These are phyloP conservation scores for Hortiboletus flavorubellus DNA, from an alignment of 768 basidiomycete genomes.

Conservation along the genomic window DNA sequence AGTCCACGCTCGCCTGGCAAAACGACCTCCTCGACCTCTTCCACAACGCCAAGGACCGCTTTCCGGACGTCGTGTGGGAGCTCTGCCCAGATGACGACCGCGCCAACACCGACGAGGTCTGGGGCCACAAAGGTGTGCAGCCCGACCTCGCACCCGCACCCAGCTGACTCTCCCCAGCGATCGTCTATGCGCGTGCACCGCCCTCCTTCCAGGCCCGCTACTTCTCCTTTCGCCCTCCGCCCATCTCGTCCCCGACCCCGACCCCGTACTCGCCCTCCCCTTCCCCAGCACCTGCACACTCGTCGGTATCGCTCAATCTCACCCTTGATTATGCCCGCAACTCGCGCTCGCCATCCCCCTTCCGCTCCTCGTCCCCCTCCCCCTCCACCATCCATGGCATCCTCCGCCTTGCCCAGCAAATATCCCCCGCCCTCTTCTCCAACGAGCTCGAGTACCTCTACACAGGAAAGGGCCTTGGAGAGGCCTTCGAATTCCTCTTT, in stretches of 20 bases:
- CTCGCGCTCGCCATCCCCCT: constrained; percentile 47
- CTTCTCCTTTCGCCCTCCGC: constrained; percentile 71
- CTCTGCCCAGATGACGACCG: constrained; percentile 52
- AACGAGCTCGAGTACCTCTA: constrained; percentile 95
- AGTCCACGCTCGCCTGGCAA: constrained; percentile 76
- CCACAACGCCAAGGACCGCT: constrained; percentile 81
- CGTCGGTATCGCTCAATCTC: constrained; percentile 56
- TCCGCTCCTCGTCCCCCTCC: constrained; percentile 44
- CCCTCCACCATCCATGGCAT: constrained; percentile 43
- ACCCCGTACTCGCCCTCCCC: constrained; percentile 48
- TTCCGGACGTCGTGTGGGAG: constrained; percentile 97
- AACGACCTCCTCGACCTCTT: constrained; percentile 76
- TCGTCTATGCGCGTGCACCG: constrained; percentile 92
- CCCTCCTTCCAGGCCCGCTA: constrained; percentile 89
- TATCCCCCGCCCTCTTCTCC: constrained; percentile 78
- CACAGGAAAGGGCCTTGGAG: constrained; percentile 85
- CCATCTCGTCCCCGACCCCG: constrained; percentile 51
- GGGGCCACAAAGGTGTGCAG: constrained; percentile 89
- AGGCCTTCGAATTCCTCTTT: constrained; percentile 84
- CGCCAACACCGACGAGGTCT: constrained; percentile 59
- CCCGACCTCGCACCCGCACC: not conserved
- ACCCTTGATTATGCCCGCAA: constrained; percentile 40
- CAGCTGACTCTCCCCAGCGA: constrained; percentile 52
- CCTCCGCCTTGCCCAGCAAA: constrained; percentile 62
- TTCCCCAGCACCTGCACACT: constrained; percentile 52